These are phyloP conservation scores for Thinopyrum obtusiflorum DNA, from an alignment of 202 grass and related monocot species.

Conservation along the genomic window DNA sequence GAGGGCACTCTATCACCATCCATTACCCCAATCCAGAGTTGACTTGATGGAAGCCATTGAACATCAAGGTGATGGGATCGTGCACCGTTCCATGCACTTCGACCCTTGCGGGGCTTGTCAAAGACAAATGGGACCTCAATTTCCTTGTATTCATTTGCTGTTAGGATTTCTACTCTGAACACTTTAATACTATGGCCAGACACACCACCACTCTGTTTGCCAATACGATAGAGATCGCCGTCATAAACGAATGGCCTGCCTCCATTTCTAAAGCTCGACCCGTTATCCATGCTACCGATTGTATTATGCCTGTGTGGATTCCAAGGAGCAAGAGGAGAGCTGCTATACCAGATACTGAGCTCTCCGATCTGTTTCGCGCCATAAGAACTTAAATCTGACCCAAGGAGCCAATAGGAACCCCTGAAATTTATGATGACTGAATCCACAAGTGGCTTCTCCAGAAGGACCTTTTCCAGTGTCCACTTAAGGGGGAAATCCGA, in stretches of 20 bases:
- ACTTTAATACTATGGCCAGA: constrained; percentile 46
- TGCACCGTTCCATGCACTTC: constrained; percentile 79
- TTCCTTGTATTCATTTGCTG: constrained; percentile 65
- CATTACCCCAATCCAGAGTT: constrained; percentile 79
- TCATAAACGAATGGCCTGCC: constrained; percentile 76
- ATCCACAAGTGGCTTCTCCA: constrained; percentile 80
- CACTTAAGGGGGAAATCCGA: constrained; percentile 72
- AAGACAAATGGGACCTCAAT: constrained; percentile 58
- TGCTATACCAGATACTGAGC: constrained; percentile 73
- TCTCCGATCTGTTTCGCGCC: constrained; percentile 55
- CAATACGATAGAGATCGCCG: constrained; percentile 64
- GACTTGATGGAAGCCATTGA: constrained; percentile 56
- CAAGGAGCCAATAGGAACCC: constrained; percentile 70
- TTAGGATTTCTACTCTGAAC: constrained; percentile 71
- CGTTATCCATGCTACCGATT: constrained; percentile 42
- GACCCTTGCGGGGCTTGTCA: constrained; percentile 48
- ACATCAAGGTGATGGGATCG: constrained; percentile 90
- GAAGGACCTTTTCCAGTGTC: constrained; percentile 71
- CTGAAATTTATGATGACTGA: constrained; percentile 72
- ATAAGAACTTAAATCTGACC: constrained; percentile 71
- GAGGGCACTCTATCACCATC: constrained; percentile 76
- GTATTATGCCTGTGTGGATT: constrained; percentile 65
- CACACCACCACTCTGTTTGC: constrained; percentile 42
- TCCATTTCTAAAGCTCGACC: constrained; percentile 65
- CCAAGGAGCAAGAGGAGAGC: constrained; percentile 73